Evolutionary conservation across 345 rosid genomes (phyloP).

Genomic region (Dimocarpus longan): DNA sequence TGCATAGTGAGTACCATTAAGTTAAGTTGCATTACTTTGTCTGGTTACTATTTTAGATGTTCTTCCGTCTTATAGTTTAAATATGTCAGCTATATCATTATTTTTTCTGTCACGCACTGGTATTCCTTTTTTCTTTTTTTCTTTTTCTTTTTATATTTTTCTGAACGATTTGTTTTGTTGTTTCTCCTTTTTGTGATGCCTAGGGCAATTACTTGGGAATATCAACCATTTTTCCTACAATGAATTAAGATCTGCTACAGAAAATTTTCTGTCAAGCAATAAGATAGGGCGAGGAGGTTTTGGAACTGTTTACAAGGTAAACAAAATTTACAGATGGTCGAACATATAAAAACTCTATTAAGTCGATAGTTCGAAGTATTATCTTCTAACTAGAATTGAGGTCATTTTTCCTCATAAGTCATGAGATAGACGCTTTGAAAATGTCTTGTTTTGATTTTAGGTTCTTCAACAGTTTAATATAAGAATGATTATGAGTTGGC

Average conservation of each 20-base stretch:
- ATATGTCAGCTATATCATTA: neutral
- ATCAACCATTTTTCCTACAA: constrained; percentile 42
- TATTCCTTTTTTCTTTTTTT: neutral
- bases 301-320: constrained; percentile 63
- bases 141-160: neutral
- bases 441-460: neutral
- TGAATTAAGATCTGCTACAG: constrained; percentile 48
- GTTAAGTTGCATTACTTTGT: neutral
- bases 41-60: neutral
- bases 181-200: constrained; percentile 2
- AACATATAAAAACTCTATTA: neutral
- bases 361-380: neutral
- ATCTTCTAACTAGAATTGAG: neutral
- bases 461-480: neutral
- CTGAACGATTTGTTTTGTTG: neutral
- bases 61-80: neutral
- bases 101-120: neutral
- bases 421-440: neutral
- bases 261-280: constrained; percentile 40
- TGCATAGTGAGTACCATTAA: neutral
- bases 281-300: constrained; percentile 64
- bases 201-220: constrained; percentile 39
- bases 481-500: neutral
- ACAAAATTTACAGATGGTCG: constrained; percentile 15
- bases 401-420: neutral